A percentile compares a stretch with the other conserved stretches of the same genome.
Conservation (phyloP, 2,329 filamentous ascomycete species). For the Madurella fahalii region DNA sequence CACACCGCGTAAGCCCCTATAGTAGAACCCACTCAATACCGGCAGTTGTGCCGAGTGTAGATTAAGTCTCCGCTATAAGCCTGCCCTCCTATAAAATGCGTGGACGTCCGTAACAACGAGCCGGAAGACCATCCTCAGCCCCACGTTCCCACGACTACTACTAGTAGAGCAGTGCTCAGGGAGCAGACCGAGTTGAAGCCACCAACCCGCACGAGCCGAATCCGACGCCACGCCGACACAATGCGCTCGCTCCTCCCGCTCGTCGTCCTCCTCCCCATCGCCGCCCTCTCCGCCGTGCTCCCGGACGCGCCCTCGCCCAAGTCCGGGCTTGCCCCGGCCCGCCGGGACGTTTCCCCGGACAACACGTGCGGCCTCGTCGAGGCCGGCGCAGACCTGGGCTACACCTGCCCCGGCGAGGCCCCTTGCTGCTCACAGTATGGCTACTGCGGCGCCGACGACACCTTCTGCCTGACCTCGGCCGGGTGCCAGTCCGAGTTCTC, state of each 20-base stretch:
- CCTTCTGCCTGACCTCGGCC: constrained; percentile 29
- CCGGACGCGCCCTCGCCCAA: neutral
- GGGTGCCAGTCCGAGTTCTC: constrained; percentile 31
- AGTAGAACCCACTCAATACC: neutral
- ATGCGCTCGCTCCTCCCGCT: neutral
- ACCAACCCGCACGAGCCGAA: neutral
- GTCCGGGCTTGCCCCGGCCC: constrained; percentile 11
- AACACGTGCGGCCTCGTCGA: constrained; percentile 28
- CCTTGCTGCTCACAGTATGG: constrained; percentile 31
- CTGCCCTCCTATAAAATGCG: neutral
- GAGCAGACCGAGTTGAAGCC: neutral
- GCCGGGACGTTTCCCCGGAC: constrained; percentile 29
- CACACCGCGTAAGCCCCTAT: neutral
- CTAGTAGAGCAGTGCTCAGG: too few species aligned
- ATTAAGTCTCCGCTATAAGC: neutral
- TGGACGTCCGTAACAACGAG: neutral
- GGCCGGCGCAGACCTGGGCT: constrained; percentile 26
- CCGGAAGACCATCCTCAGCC: too few species aligned
- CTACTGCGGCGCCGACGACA: constrained; percentile 30
- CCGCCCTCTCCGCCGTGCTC: constrained; percentile 11
- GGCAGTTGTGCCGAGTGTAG: neutral
- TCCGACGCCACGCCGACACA: neutral
- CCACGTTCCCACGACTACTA: too few species aligned
- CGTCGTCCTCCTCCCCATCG: constrained; percentile 4
- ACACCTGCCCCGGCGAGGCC: constrained; percentile 29